phyloP scores from a whole-genome alignment of 2,329 filamentous ascomycete genomes.

The Cytospora schulzeri region DNA sequence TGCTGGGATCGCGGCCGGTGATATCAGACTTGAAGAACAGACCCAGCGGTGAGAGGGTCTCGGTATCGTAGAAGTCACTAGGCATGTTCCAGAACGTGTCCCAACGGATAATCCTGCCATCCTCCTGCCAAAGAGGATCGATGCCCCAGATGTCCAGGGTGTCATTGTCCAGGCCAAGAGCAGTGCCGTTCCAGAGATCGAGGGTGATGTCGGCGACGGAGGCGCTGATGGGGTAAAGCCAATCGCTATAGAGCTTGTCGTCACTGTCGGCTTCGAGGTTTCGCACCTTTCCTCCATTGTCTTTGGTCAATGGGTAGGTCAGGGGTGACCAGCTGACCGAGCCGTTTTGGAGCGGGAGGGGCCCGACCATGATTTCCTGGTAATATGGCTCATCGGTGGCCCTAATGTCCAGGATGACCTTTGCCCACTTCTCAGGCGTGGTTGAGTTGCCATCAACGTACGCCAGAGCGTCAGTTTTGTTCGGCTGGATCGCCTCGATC shows the following conservation, averaged over 20 bases:
- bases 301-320: constrained; percentile 45
- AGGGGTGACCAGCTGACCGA: constrained; percentile 43
- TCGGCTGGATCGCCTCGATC: constrained; percentile 46
- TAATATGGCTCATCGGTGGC: constrained; percentile 42
- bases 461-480: constrained; percentile 50
- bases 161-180: constrained; percentile 43
- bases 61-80: constrained; percentile 42
- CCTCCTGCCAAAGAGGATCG: constrained; percentile 45
- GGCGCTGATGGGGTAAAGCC: constrained; percentile 40
- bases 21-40: constrained; percentile 49
- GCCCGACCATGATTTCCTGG: constrained; percentile 51
- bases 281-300: constrained; percentile 41
- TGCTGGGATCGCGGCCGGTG: constrained; percentile 51
- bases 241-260: constrained; percentile 34
- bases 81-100: constrained; percentile 47
- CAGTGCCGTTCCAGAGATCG: constrained; percentile 46
- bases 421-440: constrained; percentile 46
- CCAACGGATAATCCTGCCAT: constrained; percentile 49
- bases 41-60: constrained; percentile 48
- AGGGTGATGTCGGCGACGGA: constrained; percentile 47
- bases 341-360: constrained; percentile 46
- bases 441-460: constrained; percentile 45
- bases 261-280: constrained; percentile 43
- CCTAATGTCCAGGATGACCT: constrained; percentile 45
- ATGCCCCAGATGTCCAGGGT: constrained; percentile 45